phyloP scores from a whole-genome alignment of 2,329 filamentous ascomycete species.

The Trichoderma sp. region DNA sequence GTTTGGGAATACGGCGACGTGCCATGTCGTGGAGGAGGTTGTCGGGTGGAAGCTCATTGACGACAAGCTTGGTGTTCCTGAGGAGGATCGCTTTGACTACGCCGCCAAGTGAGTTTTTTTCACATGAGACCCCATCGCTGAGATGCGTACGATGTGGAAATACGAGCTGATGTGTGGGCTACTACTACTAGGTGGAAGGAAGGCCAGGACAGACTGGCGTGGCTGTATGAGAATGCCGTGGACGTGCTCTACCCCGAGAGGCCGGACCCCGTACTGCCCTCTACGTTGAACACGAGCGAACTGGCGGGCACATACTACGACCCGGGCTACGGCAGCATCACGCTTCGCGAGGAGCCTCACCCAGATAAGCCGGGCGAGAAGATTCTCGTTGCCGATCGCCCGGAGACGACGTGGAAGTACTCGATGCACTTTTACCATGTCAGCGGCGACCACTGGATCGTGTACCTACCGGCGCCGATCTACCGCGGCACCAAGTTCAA shows the following conservation, averaged over 20 bases:
- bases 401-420: slow-evolving; percentile 34
- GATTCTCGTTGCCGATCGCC: slow-evolving; percentile 35
- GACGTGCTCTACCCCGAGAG: slow-evolving; percentile 44
- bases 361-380: slow-evolving; percentile 26
- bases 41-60: slow-evolving; percentile 38
- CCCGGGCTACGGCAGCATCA: slow-evolving; percentile 43
- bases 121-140: not conserved
- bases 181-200: slow-evolving; percentile 10
- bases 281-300: slow-evolving; percentile 41
- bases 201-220: not conserved
- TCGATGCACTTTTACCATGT: slow-evolving; percentile 36
- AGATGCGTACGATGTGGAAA: not conserved
- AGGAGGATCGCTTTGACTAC: slow-evolving; percentile 31
- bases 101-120: slow-evolving; percentile 31
- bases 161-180: not conserved
- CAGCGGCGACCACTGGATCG: slow-evolving; percentile 37
- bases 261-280: slow-evolving; percentile 41
- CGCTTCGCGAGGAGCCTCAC: slow-evolving; percentile 30
- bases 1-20: slow-evolving; percentile 48
- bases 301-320: slow-evolving; percentile 49
- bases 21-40: slow-evolving; percentile 38
- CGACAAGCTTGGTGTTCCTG: slow-evolving; percentile 36
- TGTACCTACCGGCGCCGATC: slow-evolving; percentile 17
- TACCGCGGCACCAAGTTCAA: not conserved
- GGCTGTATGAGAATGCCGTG: slow-evolving; percentile 39